Base-by-base conservation (phyloP, 257 asterid species). In the Parsonsia alboflavescens region DNA sequence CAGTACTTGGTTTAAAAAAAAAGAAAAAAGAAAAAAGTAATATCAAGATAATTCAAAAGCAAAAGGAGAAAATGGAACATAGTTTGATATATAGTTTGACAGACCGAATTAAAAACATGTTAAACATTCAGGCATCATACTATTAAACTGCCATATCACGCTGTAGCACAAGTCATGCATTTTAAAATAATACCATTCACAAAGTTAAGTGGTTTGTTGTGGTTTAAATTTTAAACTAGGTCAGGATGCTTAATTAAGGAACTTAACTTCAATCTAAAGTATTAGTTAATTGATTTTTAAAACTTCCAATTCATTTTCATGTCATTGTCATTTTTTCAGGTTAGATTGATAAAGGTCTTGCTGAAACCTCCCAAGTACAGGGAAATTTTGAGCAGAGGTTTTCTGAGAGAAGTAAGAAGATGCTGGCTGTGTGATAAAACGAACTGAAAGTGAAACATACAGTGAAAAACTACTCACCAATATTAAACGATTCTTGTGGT, bases 401-500 rank as follows among this genome's bases (percentile, higher is more conserved):
- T 19, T 13, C 50, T 10, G 17, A 46, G 61, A n/a, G 19, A 21
- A 24, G 54, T 53, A 24, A 54, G 21, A 17, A 42, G 22, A 21
- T 33, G 57, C 67, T 7, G 41, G 59, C 5, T 0, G 30, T 54
- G 64, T 53, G 49, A 49, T 33, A 19, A 7, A 8, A 53, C 11
- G 52, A 39, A 24, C 4, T 17, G 0, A n/a, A 58, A 76, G 5
- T 1, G 12, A 76, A 39, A n/a, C 22, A 54, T 3, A 69, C 39
- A 46, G 59, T 66, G 77, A 52, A 79, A 75, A 75, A 76, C 74
- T 73, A 80, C 77, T 85, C 74, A 93, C 98, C 96, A 93, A 75
- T 84, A 93, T 90, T 83, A 93, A 82, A 81, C 98, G 89, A 73
- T 93, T 93, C 89, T 86, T 93, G 86, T 93, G 96, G 89, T 93